These are phyloP conservation scores for Chondrostereum purpureum DNA, from an alignment of 1,284 basidiomycete species.

Conservation along the genomic window DNA sequence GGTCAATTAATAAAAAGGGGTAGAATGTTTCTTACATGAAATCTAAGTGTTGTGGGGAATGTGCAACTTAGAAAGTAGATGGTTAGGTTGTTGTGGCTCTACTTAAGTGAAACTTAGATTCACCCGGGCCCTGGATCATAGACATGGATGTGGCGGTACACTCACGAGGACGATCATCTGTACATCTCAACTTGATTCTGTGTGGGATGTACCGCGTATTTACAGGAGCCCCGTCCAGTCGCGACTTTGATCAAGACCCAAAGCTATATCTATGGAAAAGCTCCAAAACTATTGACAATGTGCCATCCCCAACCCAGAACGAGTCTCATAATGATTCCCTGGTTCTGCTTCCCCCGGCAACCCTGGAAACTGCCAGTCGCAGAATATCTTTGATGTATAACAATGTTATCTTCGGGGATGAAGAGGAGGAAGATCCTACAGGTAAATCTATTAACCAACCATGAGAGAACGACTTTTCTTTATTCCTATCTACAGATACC, in stretches of 20 bases:
- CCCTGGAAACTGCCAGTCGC: slow-evolving; percentile 52
- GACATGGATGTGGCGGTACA: no score
- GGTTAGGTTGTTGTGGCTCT: no score
- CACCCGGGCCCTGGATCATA: no score
- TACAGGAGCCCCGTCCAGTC: slow-evolving; percentile 37
- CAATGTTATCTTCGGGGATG: slow-evolving; percentile 55
- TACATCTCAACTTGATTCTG: no score
- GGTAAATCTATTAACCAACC: slow-evolving; percentile 12
- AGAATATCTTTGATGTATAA: slow-evolving; percentile 61
- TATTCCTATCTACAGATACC: slow-evolving; percentile 18
- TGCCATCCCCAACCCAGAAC: slow-evolving; percentile 9
- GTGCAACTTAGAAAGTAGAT: no score
- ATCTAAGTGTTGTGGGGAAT: no score
- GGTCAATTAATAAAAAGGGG: no score
- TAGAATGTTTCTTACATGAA: no score
- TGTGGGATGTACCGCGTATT: slow-evolving; percentile 35
- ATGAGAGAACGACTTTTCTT: slow-evolving; percentile 10
- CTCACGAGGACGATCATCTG: no score
- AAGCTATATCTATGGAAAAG: slow-evolving; percentile 34
- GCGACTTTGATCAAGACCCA: slow-evolving; percentile 22
- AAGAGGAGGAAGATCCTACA: slow-evolving; percentile 20
- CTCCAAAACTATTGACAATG: slow-evolving; percentile 21
- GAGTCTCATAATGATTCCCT: slow-evolving; percentile 13
- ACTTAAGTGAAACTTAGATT: no score
- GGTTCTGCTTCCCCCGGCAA: slow-evolving; percentile 35